Percentiles rank a stretch among this genome's conserved stretches.
phyloP scores from a whole-genome alignment of 2,329 filamentous ascomycete species.

The Drechslerella coelobrocha region DNA sequence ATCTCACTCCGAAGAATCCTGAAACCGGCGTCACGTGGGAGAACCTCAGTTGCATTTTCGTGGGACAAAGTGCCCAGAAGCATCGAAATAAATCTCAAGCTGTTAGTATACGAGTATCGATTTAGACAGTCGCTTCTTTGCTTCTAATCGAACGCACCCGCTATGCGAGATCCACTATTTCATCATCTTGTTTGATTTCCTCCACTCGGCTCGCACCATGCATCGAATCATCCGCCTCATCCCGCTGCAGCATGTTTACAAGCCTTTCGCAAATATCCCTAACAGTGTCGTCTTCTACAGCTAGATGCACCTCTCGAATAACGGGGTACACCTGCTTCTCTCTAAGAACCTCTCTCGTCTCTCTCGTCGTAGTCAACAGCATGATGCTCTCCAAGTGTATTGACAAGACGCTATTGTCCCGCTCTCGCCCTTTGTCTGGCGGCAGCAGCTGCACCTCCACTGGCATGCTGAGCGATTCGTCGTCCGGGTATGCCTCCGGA shows the following conservation, averaged over 20 bases:
- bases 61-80: neutral
- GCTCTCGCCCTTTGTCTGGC: constrained; percentile 85
- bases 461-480: constrained; percentile 85
- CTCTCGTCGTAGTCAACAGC: constrained; percentile 77
- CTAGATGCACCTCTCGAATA: constrained; percentile 81
- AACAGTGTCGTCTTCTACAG: constrained; percentile 78
- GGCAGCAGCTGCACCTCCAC: constrained; percentile 88
- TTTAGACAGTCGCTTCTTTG: neutral
- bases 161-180: constrained; percentile 59
- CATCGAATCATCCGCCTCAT: constrained; percentile 65
- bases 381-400: constrained; percentile 89
- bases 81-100: neutral
- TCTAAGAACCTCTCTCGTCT: constrained; percentile 76
- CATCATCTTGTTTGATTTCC: constrained; percentile 60
- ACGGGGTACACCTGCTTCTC: constrained; percentile 85
- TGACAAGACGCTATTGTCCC: constrained; percentile 76
- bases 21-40: neutral
- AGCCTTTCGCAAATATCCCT: constrained; percentile 84
- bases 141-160: too few species aligned
- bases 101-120: neutral
- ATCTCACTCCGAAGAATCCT: neutral
- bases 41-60: neutral
- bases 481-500: constrained; percentile 83
- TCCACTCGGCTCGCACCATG: constrained; percentile 62
- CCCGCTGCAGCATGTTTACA: constrained; percentile 85